These are phyloP conservation scores for Selenicereus undatus DNA, from an alignment of 148 eudicot genomes.

Conservation along the genomic window DNA sequence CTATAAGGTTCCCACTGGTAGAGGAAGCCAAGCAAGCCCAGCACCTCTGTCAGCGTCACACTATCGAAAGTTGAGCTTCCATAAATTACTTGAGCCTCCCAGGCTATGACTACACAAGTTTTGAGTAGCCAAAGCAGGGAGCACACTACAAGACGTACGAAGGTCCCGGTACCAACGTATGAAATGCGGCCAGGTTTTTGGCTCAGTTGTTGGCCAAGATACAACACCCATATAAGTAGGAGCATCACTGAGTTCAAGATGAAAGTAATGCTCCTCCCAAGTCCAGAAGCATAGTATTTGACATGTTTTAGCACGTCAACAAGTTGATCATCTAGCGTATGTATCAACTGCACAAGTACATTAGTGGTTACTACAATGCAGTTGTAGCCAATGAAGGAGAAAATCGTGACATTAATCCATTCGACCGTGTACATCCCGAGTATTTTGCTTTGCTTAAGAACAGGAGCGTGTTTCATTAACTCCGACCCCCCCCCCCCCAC, in stretches of 20 bases:
- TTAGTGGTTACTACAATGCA: conserved; percentile 3
- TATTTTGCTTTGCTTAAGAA: conserved; percentile 4
- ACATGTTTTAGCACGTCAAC: neutral
- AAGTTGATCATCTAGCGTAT: neutral
- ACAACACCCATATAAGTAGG: conserved; percentile 1
- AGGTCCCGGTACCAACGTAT: neutral
- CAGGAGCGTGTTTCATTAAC: neutral
- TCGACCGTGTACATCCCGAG: neutral
- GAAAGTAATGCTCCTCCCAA: neutral
- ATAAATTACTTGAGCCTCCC: neutral
- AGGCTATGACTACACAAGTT: neutral
- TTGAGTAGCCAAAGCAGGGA: neutral
- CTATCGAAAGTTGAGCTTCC: neutral
- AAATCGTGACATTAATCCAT: conserved; percentile 12
- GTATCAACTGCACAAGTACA: neutral
- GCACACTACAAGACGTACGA: neutral
- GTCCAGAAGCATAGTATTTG: neutral
- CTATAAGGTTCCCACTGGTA: too few relatives aligned
- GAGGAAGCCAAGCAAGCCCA: too few relatives aligned
- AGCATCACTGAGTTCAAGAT: neutral
- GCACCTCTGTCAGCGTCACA: too few relatives aligned
- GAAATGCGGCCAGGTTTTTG: neutral
- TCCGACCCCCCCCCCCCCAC: conserved; percentile 10
- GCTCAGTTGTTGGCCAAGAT: neutral
- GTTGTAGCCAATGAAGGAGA: conserved; percentile 14